Evolutionary conservation across 495 filamentous ascomycete genomes (phyloP), one percentile per base, ranked within the genome.

Genomic region (Paragyromitra xinjiangensis): DNA sequence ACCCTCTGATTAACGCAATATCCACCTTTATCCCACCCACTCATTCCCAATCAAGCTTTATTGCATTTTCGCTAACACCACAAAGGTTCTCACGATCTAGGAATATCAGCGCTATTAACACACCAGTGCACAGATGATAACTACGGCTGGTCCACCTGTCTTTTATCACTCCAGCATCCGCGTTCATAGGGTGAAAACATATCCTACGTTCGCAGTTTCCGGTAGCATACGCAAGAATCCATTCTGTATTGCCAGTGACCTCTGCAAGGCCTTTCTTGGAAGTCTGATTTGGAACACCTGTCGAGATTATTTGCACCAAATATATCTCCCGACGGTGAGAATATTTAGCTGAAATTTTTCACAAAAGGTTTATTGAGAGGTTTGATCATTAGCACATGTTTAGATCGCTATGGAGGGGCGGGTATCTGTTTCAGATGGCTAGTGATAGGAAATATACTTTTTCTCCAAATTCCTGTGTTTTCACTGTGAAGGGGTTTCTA

Each of bases 181-280:
- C 77, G 63, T 83, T 77, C 64, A 75, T 67, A 84, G 84, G 84
- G 85, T 85, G 84, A 85, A 85, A 85, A 40, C 70, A 82, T 82
- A 77, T 82, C 85, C 83, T 83, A 83, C 84, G 84, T 86, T 86
- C 84, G 85, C 84, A 84, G 84, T 86, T 86, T 85, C 82, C 84
- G 84, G 80, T 84, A 86, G 83, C 79, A 82, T 80, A 79, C 79
- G 83, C 81, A 82, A 82, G 80, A 85, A 85, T 84, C 84, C 83
- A 85, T 81, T 85, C 82, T 84, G 83, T 71, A 77, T 82, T 77
- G 77, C 71, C 77, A 69, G 79, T 85, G 84, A 84, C 83, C 83
- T 82, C 77, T 70, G 80, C 80, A 81, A 81, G 81, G 82, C 79
- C 84, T 85, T 85, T 84, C 84, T 85, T 85, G 84, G 84, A 85